Base-by-base conservation (phyloP, 192 early-diverging fungal species). In the Allomyces macrogynus region DNA sequence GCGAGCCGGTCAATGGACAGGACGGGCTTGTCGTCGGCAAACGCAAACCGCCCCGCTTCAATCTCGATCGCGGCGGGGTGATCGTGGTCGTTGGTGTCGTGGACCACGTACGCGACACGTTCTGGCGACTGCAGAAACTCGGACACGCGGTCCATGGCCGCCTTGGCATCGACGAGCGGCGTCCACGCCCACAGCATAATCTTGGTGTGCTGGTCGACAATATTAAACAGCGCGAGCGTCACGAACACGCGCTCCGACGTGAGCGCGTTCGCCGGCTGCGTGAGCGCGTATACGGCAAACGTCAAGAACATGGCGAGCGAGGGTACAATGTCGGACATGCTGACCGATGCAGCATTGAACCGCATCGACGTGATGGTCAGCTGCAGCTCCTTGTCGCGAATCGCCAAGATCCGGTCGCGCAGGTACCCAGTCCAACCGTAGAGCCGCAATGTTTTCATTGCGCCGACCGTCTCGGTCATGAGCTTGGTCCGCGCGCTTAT, bases 361-460 rank as follows among this genome's bases (percentile, higher is more conserved):
- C 73, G 66, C 62, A 87, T 71, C 24, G 75, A 72, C n/a, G 32
- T 63, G n/a, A 74, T 70, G 43, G 84, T 67, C 62, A 75, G 71
- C 5, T 57, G 23, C 67, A 85, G 74, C 69, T 88, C 86, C 60
- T 78, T 71, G 23, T 63, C 62, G 12, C 86, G 69, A 18, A 88
- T 78, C 11, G 68, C 71, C n/a, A 64, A 61, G 40, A 87, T 78
- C 26, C 81, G 79, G 22, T 81, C 73, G 61, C 69, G 66, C 65
- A 88, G 86, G 24, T 78, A 81, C 1, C 71, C 66, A 62, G 86
- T 84, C 86, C 86, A 88, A 5, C 81, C 80, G 68, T 88, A 87
- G 63, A 87, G 81, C 67, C 88, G 88, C 67, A 88, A 81, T 18
- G 87, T 69, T 65, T 86, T 88, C 66, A 88, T 83, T 20, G 83